These are phyloP conservation scores for Leccinellum luteum DNA, from an alignment of 768 basidiomycete genomes.

Conservation along the genomic window DNA sequence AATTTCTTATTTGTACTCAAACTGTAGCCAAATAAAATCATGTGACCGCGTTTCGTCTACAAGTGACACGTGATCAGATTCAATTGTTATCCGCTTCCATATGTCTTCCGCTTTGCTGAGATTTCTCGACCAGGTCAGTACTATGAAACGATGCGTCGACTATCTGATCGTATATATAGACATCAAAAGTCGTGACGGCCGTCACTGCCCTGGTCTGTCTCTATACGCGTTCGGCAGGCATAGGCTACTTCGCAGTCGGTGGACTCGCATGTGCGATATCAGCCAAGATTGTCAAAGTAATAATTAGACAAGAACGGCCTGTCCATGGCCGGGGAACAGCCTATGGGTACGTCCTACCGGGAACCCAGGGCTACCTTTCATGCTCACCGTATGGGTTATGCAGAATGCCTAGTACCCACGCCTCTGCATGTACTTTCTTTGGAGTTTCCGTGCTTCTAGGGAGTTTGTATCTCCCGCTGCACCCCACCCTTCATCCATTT, in stretches of 20 bases:
- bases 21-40: slow-evolving; percentile 32
- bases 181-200: slow-evolving; percentile 52
- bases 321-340: slow-evolving; percentile 44
- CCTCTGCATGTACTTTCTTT: slow-evolving; percentile 64
- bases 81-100: background rate
- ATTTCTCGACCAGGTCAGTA: slow-evolving; percentile 34
- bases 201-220: slow-evolving; percentile 50
- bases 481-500: slow-evolving; percentile 46
- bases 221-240: slow-evolving; percentile 61
- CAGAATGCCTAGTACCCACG: slow-evolving; percentile 86
- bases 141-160: background rate
- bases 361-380: background rate
- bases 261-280: slow-evolving; percentile 53
- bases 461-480: slow-evolving; percentile 55
- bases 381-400: background rate
- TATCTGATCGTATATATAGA: slow-evolving; percentile 39
- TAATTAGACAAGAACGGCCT: slow-evolving; percentile 67
- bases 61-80: slow-evolving; percentile 7
- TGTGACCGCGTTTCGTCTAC: slow-evolving; percentile 29
- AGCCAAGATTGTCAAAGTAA: slow-evolving; percentile 59
- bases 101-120: slow-evolving; percentile 24
- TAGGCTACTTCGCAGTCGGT: slow-evolving; percentile 58
- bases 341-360: slow-evolving; percentile 59
- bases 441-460: slow-evolving; percentile 60
- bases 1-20: slow-evolving; percentile 26